Base-by-base conservation (phyloP, 2,329 filamentous ascomycete genomes). In the Trichophyton benhamiae region DNA sequence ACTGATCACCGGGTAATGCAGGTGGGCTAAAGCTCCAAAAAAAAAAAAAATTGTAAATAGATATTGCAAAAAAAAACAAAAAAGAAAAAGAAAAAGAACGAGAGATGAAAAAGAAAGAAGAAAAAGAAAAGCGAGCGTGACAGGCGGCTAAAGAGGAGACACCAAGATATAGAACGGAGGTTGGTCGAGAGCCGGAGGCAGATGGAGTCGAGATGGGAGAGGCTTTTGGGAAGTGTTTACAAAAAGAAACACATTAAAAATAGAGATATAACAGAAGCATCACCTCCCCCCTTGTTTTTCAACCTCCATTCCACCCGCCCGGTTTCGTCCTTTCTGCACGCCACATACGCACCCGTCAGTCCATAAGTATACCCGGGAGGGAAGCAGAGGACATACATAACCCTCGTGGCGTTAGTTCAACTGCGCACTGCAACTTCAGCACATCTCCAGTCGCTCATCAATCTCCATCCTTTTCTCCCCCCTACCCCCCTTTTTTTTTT, bases 101-200 rank as follows among this genome's bases (percentile, higher is more conserved):
- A 20, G 27, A 36, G n/a, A 3, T 17, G 15, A 55, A 55, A 25
- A 55, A 55, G 48, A 17, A 20, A 25, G 22, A 30, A 53, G 22
- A 30, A 53, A 55, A 55, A 55, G 49, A 55, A 55, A 55, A 33
- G 27, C 49, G 13, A 36, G 49, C 49, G 49, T 55, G 49, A 55
- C 49, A 55, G 48, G 49, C 49, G 49, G 49, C 49, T 55, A 55
- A 55, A 55, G 49, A 55, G 49, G 49, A 55, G 49, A n/a, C 33
- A 36, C 49, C 13, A 36, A 55, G 49, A 55, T 55, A 36, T 33
- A 55, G 2, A 33, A 36, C 49, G 49, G 49, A 36, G 25, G 27
- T 55, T 55, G 25, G 49, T 55, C 15, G 48, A 33, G 49, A 48
- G 44, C 17, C 5, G 20, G 44, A 44, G 17, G 17, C n/a, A 22